phyloP scores from a whole-genome alignment of 352 stramenopile genomes.

The Globisporangium canariense region DNA sequence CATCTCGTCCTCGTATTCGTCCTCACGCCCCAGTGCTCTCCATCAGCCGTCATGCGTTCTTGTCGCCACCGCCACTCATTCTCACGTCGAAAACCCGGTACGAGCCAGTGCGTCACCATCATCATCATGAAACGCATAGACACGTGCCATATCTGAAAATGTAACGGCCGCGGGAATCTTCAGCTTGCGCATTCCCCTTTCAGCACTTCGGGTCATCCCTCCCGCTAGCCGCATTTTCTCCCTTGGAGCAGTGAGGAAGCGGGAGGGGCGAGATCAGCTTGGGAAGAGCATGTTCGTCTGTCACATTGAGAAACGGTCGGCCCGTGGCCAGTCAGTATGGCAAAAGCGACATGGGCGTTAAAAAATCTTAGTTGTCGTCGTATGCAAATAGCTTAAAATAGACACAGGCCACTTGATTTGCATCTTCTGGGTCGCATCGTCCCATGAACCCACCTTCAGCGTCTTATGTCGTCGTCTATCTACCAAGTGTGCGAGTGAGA shows the following conservation, averaged over 20 bases:
- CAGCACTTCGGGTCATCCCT: background rate
- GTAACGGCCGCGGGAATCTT: slow-evolving; percentile 1
- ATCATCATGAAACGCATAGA: slow-evolving; percentile 13
- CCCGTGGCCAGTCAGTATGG: background rate
- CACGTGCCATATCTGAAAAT: slow-evolving; percentile 1
- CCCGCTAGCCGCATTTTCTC: background rate
- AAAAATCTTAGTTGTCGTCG: background rate
- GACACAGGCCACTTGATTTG: background rate
- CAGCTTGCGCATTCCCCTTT: slow-evolving; percentile 2
- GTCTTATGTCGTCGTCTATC: background rate
- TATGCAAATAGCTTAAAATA: background rate
- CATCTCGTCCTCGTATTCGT: background rate
- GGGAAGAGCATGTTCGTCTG: slow-evolving; percentile 2
- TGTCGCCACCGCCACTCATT: slow-evolving; percentile 3
- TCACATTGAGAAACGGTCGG: background rate
- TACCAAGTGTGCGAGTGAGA: background rate
- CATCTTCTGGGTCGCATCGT: background rate
- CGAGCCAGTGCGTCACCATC: slow-evolving; percentile 7
- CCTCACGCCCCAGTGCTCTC: background rate
- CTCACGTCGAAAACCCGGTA: slow-evolving; percentile 2
- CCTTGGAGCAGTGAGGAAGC: no score
- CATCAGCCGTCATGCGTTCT: background rate
- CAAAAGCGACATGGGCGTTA: slow-evolving; percentile 6
- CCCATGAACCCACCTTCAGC: background rate
- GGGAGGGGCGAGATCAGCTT: background rate